Evolutionary conservation across 1,284 basidiomycete genomes (phyloP), one percentile per base, ranked within the genome.

Genomic region (Grifola frondosa): DNA sequence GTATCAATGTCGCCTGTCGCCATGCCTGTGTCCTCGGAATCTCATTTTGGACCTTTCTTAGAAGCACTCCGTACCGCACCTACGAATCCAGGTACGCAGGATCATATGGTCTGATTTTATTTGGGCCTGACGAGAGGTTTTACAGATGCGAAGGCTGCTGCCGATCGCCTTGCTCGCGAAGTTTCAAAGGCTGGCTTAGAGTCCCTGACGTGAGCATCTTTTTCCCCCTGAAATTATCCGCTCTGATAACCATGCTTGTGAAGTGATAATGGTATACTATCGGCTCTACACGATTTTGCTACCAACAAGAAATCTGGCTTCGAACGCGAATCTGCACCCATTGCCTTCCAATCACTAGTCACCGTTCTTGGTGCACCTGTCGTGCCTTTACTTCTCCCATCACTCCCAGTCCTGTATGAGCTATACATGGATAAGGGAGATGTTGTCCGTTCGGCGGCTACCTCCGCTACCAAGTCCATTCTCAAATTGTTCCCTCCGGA

Each of bases 341-440:
- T 97, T 48, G 90, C 84, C 10, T 84, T 92, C 62, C 84, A 89
- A 57, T 88, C 91, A 8, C 66, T 94, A 13, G 81, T 85, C 32
- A 76, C 72, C 42, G 75, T 84, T 37, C 74, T 93, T 30, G 88
- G 90, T 12, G 73, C 86, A 29, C 80, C 94, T 25, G 72, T 76
- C 37, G 91, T 85, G 45, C 92, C 93, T n/a, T 74, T 92, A 51
- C 76, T 97, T 24, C 73, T 97, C 15, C 75, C 85, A 5, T 84
- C 86, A 17, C 80, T 99, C 36, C 79, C 91, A 10, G 64, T 81
- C 39, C 69, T 98, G 33, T 86, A 93, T 61, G 91, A 93, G 52
- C 75, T 95, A 34, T 87, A 91, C 64, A 88, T 91, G 75, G 96
- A 99, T 68, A 97, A 97, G 69, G 92, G 92, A 48, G 91, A 96